A percentile compares a stretch with the other conserved stretches of the same genome.
phyloP scores from a whole-genome alignment of 177 flowering plant species.

The Tripterygium wilfordii region DNA sequence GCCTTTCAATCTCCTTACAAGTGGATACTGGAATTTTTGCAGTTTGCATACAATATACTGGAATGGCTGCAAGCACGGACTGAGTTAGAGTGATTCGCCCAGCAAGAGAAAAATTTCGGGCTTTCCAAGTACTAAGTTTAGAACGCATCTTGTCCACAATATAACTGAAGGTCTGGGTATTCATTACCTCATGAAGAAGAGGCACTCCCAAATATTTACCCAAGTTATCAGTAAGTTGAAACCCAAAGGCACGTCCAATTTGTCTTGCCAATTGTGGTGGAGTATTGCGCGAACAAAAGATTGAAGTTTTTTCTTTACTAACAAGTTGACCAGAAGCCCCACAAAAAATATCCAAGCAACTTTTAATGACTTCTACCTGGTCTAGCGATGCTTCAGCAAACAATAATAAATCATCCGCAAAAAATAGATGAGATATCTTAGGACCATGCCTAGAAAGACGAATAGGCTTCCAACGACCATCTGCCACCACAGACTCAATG shows the following conservation, averaged over 20 bases:
- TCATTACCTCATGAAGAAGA: background rate
- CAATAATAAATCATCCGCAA: background rate
- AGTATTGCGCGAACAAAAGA: background rate
- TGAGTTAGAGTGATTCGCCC: background rate
- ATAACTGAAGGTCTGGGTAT: background rate
- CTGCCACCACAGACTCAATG: background rate
- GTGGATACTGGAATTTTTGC: background rate
- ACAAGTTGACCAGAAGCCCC: background rate
- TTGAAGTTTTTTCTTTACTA: background rate
- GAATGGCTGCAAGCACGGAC: background rate
- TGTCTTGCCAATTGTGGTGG: background rate
- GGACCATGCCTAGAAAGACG: background rate
- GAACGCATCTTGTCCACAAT: background rate
- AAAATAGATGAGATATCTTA: background rate
- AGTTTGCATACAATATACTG: background rate
- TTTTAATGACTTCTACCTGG: background rate
- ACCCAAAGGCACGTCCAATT: background rate
- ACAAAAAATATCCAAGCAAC: background rate
- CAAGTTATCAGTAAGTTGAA: background rate
- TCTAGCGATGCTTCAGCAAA: background rate
- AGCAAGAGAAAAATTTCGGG: background rate
- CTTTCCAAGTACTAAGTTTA: background rate
- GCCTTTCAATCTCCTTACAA: background rate
- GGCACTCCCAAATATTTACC: conserved; percentile 1
- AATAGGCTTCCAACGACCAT: background rate